Evolutionary conservation across 257 asterid species (phyloP).

Genomic region (Dorcoceras hygrometricum): DNA sequence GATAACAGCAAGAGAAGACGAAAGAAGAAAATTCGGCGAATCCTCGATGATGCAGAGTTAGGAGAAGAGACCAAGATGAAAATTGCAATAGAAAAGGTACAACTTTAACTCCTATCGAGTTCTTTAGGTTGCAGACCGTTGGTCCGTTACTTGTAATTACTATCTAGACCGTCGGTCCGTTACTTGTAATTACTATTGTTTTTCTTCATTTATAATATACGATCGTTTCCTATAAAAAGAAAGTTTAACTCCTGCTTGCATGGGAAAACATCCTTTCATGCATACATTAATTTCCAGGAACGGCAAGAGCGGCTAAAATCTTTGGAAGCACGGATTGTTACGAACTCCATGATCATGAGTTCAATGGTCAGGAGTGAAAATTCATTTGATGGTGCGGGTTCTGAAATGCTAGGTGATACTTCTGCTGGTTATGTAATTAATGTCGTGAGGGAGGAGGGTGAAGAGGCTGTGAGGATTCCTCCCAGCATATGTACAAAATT

Average conservation of each 20-base stretch:
- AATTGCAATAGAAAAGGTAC: constrained; percentile 96
- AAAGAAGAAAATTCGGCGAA: constrained; percentile 88
- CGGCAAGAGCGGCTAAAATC: constrained; percentile 98
- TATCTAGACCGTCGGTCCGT: too few relatives aligned
- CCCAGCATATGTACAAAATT: constrained; percentile 83
- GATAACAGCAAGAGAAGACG: constrained; percentile 65
- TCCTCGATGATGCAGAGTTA: constrained; percentile 90
- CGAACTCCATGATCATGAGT: constrained; percentile 49
- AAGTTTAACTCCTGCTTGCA: constrained; percentile 17
- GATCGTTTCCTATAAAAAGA: too few relatives aligned
- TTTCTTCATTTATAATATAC: too few relatives aligned
- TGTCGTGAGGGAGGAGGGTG: constrained; percentile 95
- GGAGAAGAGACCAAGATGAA: constrained; percentile 97
- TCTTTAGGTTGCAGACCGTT: too few relatives aligned
- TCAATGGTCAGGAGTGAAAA: constrained; percentile 42
- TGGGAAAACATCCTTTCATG: constrained; percentile 17
- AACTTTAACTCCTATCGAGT: constrained; percentile 6
- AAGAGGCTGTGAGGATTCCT: constrained; percentile 92
- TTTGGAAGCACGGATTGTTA: constrained; percentile 74
- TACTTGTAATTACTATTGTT: too few relatives aligned
- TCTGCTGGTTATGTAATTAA: constrained; percentile 79
- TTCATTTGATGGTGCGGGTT: constrained; percentile 53
- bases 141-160: too few relatives aligned
- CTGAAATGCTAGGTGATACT: constrained; percentile 71
- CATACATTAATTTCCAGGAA: constrained; percentile 50